phyloP scores from a whole-genome alignment of 2,329 filamentous ascomycete species.

The Exophiala mesophila region DNA sequence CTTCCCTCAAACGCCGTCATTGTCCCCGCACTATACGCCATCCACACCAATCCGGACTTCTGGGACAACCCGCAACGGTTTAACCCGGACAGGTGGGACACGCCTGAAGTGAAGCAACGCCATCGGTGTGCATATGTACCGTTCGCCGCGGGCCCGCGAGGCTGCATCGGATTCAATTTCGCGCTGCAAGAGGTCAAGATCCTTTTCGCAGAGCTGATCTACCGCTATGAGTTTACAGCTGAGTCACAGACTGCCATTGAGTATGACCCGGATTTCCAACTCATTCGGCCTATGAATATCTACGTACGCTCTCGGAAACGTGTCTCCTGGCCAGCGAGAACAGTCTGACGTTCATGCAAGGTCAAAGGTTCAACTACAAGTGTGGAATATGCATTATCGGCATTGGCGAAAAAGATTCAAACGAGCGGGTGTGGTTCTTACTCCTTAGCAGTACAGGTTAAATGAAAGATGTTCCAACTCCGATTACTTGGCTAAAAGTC shows the following conservation, averaged over 20 bases:
- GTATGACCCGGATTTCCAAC: constrained; percentile 57
- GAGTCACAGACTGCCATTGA: constrained; percentile 50
- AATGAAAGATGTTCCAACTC: no score
- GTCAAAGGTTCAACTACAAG: no score
- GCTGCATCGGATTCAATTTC: constrained; percentile 63
- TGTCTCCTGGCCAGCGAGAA: constrained; percentile 51
- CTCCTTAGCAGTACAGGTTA: no score
- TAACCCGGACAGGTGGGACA: constrained; percentile 57
- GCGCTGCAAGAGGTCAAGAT: constrained; percentile 58
- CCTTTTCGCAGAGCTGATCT: constrained; percentile 52
- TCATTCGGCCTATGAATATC: constrained; percentile 53
- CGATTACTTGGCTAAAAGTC: no score
- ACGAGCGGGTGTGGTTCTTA: no score
- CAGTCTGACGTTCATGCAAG: no score
- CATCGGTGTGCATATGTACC: constrained; percentile 53
- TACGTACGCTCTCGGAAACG: constrained; percentile 49
- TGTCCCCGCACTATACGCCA: no score
- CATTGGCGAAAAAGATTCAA: no score
- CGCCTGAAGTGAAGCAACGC: constrained; percentile 48
- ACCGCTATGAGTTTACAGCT: constrained; percentile 52
- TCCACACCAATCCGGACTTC: constrained; percentile 48
- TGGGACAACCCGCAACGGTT: constrained; percentile 58
- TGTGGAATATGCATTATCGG: no score
- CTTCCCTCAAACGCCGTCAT: no score
- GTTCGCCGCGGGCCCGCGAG: constrained; percentile 53